phyloP scores from a whole-genome alignment of 2,329 filamentous ascomycete species.

The Nothophoma quercina region DNA sequence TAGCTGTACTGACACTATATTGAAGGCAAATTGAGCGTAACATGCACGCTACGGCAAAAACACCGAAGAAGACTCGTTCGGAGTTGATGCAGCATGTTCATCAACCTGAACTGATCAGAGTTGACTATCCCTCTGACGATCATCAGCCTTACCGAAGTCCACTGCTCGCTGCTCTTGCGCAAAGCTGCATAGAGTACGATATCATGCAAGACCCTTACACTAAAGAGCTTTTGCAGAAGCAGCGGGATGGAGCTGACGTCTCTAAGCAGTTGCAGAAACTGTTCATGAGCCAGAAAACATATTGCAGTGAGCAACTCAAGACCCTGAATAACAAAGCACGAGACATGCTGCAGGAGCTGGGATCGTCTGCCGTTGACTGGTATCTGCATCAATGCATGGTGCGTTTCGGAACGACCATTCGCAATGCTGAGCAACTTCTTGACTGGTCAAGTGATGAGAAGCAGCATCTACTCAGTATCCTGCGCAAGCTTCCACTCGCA shows the following conservation, averaged over 20 bases:
- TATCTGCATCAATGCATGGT: slow-evolving; percentile 50
- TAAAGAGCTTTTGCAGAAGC: slow-evolving; percentile 37
- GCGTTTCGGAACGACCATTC: slow-evolving; percentile 30
- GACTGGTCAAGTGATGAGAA: slow-evolving; percentile 47
- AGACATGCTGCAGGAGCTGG: slow-evolving; percentile 49
- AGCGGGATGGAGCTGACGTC: slow-evolving; percentile 31
- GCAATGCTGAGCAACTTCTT: slow-evolving; percentile 32
- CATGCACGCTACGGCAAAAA: slow-evolving; percentile 72
- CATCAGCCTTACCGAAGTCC: slow-evolving; percentile 2
- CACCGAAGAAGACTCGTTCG: slow-evolving; percentile 71
- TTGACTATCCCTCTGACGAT: slow-evolving; percentile 41
- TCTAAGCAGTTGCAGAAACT: slow-evolving; percentile 36
- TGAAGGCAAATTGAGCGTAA: slow-evolving; percentile 68
- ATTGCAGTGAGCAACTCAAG: slow-evolving; percentile 50
- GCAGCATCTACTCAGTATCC: slow-evolving; percentile 40
- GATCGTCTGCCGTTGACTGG: slow-evolving; percentile 47
- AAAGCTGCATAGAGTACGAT: slow-evolving; percentile 39
- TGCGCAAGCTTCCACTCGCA: slow-evolving; percentile 25
- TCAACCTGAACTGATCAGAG: slow-evolving; percentile 63
- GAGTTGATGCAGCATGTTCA: slow-evolving; percentile 75
- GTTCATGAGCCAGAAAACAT: slow-evolving; percentile 46
- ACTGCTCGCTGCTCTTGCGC: slow-evolving; percentile 27
- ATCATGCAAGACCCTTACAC: slow-evolving; percentile 52
- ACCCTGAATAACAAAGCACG: slow-evolving; percentile 42
- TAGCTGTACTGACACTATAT: slow-evolving; percentile 19